phyloP scores from a whole-genome alignment of 108 stramenopile genomes.

The Discostella stelligeroides region DNA sequence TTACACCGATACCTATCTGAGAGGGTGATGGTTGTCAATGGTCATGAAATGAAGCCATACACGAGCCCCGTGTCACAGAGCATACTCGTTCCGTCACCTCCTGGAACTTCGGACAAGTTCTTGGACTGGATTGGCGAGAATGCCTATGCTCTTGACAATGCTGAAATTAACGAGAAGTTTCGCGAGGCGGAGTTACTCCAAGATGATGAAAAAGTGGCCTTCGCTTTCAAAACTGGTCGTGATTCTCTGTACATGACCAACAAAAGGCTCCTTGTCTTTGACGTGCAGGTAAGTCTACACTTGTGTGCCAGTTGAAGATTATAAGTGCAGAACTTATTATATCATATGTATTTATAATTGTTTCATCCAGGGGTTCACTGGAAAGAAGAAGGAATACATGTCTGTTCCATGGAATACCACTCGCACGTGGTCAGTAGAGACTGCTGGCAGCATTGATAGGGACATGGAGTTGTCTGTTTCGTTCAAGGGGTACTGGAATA shows the following conservation, averaged over 20 bases:
- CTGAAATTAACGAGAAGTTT: constrained; percentile 45
- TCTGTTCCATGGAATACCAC: background rate
- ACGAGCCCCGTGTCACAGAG: constrained; percentile 33
- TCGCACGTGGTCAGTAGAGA: constrained; percentile 57
- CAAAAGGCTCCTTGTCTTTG: constrained; percentile 48
- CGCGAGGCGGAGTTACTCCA: constrained; percentile 57
- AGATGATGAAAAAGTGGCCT: constrained; percentile 59
- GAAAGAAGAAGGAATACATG: background rate
- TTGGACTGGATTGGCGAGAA: constrained; percentile 62
- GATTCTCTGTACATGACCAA: constrained; percentile 59
- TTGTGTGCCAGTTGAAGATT: no score
- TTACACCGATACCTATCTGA: constrained; percentile 63
- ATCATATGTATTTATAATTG: no score
- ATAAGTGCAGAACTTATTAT: no score
- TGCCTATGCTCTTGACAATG: constrained; percentile 58
- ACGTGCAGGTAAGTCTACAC: constrained; percentile 46
- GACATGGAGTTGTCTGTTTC: constrained; percentile 53
- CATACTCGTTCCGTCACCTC: constrained; percentile 29
- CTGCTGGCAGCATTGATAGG: constrained; percentile 68
- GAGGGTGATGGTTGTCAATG: constrained; percentile 44
- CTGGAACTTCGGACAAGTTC: constrained; percentile 41
- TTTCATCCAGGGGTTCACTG: no score
- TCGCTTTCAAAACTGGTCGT: constrained; percentile 73
- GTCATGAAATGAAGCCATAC: constrained; percentile 43
- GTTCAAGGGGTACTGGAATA: constrained; percentile 44